Percentiles rank a stretch among this genome's conserved stretches.
Conservation (phyloP, 805 yeast species). For the Torulaspora gathmanii region DNA sequence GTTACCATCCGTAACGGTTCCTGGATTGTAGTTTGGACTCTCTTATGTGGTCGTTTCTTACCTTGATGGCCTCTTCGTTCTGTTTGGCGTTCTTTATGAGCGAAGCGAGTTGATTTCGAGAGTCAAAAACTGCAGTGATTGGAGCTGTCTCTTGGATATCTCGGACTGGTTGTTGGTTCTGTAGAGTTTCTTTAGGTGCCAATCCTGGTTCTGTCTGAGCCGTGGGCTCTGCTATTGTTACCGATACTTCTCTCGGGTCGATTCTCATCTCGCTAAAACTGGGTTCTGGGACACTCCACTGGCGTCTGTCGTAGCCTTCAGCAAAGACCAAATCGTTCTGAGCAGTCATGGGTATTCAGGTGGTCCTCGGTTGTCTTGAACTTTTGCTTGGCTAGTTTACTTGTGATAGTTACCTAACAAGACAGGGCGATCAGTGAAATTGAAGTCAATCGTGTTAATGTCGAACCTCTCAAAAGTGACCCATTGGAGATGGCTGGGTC, state of each 20-base stretch:
- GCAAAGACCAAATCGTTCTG: not conserved
- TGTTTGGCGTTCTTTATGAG: slow-evolving; percentile 21
- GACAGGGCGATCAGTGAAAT: not conserved
- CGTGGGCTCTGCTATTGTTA: not conserved
- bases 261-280: not conserved
- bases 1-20: slow-evolving; percentile 25
- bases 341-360: not conserved
- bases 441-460: not conserved
- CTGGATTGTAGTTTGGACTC: slow-evolving; percentile 14
- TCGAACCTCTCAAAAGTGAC: not conserved
- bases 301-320: slow-evolving; percentile 9
- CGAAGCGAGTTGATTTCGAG: slow-evolving; percentile 22
- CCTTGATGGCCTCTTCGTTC: slow-evolving; percentile 16
- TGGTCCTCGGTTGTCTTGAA: not conserved
- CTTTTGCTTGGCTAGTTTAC: too few relatives aligned
- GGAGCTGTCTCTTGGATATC: slow-evolving; percentile 1
- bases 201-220: not conserved
- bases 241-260: slow-evolving; percentile 3
- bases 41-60: slow-evolving; percentile 17
- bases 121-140: slow-evolving; percentile 17
- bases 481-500: not conserved
- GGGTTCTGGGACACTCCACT: slow-evolving; percentile 2
- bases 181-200: not conserved
- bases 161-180: not conserved
- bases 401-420: too few relatives aligned